A percentile compares a stretch with the other conserved stretches of the same genome.
These are phyloP conservation scores for Candida glaebosa DNA, from an alignment of 805 yeast genomes.

Conservation along the genomic window DNA sequence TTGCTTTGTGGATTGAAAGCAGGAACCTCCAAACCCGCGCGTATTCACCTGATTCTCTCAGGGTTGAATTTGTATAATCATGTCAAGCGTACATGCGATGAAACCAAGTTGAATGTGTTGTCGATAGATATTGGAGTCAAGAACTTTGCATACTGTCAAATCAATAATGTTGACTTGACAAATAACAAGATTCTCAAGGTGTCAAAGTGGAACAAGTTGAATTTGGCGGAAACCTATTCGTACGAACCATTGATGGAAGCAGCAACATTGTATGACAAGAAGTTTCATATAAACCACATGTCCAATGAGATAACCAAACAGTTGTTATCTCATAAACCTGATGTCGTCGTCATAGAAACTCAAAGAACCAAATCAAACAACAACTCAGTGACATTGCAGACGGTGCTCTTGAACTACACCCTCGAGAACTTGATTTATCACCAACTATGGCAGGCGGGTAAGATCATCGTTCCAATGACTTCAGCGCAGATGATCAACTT, in stretches of 20 bases:
- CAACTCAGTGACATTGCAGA: conserved; percentile 35
- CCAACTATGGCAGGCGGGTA: conserved; percentile 15
- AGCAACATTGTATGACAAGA: conserved; percentile 21
- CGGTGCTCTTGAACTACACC: conserved; percentile 33
- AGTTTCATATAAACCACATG: conserved; percentile 22
- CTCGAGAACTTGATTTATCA: conserved; percentile 37
- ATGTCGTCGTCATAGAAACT: conserved; percentile 32
- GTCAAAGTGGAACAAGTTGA: conserved; percentile 23
- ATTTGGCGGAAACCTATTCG: conserved; percentile 19
- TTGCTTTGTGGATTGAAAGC: conserved; percentile 19
- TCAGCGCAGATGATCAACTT: conserved; percentile 35
- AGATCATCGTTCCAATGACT: conserved; percentile 32
- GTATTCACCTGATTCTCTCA: conserved; percentile 10
- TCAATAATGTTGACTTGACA: conserved; percentile 5
- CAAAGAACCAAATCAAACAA: conserved; percentile 37
- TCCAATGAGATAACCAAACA: conserved; percentile 15
- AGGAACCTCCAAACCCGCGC: conserved; percentile 14
- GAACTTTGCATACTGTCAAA: conserved; percentile 37
- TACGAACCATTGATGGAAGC: conserved; percentile 8
- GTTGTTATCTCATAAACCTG: conserved; percentile 11
- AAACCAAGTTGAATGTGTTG: conserved; percentile 13
- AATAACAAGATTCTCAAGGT: conserved; percentile 7
- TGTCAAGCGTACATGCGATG: conserved; percentile 1
- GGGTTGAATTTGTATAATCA: conserved; percentile 9
- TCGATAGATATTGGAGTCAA: conserved; percentile 41